Base-by-base conservation (phyloP, 2,329 filamentous ascomycete species). In the Aureobasidium subglaciale region DNA sequence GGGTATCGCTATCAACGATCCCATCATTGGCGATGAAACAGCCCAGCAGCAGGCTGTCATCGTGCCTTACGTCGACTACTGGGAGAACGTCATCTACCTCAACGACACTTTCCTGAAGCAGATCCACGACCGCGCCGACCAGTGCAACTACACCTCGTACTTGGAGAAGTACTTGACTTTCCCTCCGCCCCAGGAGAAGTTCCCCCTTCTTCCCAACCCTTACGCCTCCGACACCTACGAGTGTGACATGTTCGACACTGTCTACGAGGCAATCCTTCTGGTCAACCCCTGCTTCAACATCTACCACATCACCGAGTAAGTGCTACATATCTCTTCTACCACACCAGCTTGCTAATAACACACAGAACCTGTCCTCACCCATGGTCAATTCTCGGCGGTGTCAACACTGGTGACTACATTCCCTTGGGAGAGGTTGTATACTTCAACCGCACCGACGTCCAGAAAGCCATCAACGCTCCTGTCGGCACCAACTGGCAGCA, bases 71-170 rank as follows among this genome's bases (percentile, higher is more conserved):
- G 42, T 59, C 15, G 42, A 52, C 20, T 48, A 56, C 27, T 59
- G 49, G 54, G 42, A 54, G 45, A 58, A 59, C 16, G 4, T 60
- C 15, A 35, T 60, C 24, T 55, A 57, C 41, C 48, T 60, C 24
- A 60, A 60, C 55, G 54, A 59, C 15, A 54, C 56, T 9, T 59
- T 61, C 48, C 18, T 61, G 25, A 27, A 35, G 5, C 30, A 55
- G 20, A 27, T 60, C 16, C 48, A 53, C 9, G 32, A 50, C 9
- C 2, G 76, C 72, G 72, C 76, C 50, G 60, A 75, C 25, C 62
- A 65, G 5, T 80, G 77, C 60, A 75, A 75, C 40, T 78, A 77
- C 61, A 67, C 68, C 10, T 38, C 68, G 1, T 77, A 49, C 53
- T 16, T 57, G 20, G 50, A 54, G 10, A 69, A 76, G 38, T 76